Evolutionary conservation across 2,329 filamentous ascomycete genomes (phyloP).

Genomic region (Rutstroemia sp.): DNA sequence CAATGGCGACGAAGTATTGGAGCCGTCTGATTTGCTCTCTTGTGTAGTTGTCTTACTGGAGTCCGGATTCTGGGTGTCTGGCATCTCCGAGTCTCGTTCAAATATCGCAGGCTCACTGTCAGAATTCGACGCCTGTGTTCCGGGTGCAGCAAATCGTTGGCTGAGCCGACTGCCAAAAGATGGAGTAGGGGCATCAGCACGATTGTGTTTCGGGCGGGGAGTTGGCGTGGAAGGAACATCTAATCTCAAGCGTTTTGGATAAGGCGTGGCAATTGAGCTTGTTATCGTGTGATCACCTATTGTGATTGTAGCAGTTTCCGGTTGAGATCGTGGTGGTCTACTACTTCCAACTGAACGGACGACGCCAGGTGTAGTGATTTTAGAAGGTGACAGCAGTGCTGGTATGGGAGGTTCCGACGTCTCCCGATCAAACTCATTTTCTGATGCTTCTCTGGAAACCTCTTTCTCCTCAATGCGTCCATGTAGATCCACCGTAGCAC

Average conservation of each 20-base stretch:
- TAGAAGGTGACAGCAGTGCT: constrained; percentile 20
- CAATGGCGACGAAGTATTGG: constrained; percentile 1
- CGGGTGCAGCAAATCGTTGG: constrained; percentile 26
- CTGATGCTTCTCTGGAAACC: constrained; percentile 5
- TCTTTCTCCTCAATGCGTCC: constrained; percentile 21
- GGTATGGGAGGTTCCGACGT: constrained; percentile 18
- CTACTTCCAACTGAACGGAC: constrained; percentile 20
- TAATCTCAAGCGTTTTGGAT: constrained; percentile 19
- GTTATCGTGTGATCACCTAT: constrained; percentile 29
- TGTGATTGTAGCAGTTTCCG: constrained; percentile 29
- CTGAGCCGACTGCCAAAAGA: constrained; percentile 27
- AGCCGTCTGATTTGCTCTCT: constrained; percentile 7
- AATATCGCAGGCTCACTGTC: constrained; percentile 11
- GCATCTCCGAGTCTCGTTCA: constrained; percentile 25
- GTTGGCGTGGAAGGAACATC: constrained; percentile 8
- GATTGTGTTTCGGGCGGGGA: constrained; percentile 1
- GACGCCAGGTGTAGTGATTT: constrained; percentile 18
- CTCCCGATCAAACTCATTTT: not conserved
- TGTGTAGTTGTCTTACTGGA: constrained; percentile 14
- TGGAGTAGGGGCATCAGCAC: constrained; percentile 9
- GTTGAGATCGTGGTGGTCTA: constrained; percentile 15
- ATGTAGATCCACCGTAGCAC: constrained; percentile 14
- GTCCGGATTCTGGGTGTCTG: constrained; percentile 12
- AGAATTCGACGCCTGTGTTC: constrained; percentile 10
- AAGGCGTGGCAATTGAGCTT: constrained; percentile 25